Base-by-base conservation (phyloP, 352 stramenopile genomes). In the Phytophthora aleatoria region DNA sequence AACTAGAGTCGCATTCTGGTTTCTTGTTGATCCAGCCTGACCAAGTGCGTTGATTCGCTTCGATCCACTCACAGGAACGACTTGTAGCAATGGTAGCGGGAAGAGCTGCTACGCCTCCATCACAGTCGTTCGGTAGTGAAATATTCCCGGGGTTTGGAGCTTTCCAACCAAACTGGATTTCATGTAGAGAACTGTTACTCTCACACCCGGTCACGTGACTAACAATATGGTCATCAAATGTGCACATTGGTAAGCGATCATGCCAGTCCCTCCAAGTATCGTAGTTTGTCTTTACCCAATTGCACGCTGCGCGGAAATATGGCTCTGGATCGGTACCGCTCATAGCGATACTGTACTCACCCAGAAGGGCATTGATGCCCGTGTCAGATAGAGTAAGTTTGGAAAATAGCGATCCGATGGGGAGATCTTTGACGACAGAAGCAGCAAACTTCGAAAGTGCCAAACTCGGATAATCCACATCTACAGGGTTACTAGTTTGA, bases 241-340 rank as follows among this genome's bases (percentile, higher is more conserved):
- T 71, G 30, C 74, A 83, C 5, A 80, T 12, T 0, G 69, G 74
- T 26, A 85, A 4, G 5, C 61, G 74, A 3, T 81, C 64, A 8
- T 84, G 20, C 81, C 78, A 90, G 0, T 73, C 43, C 7, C 48
- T 71, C 81, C 78, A 90, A 0, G 55, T 41, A 15, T 74, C 61
- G 43, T 85, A 90, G 48, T 88, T 88, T 0, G 47, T 24, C 27
- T 75, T 76, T 9, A 88, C 57, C 77, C 77, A 90, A 15, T 69
- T 71, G 53, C 79, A 90, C 1, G 79, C 69, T 1, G 79, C 67
- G 0, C 51, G 27, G 24, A 89, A 89, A 15, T 68, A 51, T 1
- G 51, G 20, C 3, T 78, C 61, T 3, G 47, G 15, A 27, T 20
- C 54, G 24, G 24, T 35, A 1, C 75, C 45, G 1, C 15, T 61